Evolutionary conservation across 495 filamentous ascomycete genomes (phyloP), one percentile per base, ranked within the genome.

Genomic region (Penicillium dipodomyicola): DNA sequence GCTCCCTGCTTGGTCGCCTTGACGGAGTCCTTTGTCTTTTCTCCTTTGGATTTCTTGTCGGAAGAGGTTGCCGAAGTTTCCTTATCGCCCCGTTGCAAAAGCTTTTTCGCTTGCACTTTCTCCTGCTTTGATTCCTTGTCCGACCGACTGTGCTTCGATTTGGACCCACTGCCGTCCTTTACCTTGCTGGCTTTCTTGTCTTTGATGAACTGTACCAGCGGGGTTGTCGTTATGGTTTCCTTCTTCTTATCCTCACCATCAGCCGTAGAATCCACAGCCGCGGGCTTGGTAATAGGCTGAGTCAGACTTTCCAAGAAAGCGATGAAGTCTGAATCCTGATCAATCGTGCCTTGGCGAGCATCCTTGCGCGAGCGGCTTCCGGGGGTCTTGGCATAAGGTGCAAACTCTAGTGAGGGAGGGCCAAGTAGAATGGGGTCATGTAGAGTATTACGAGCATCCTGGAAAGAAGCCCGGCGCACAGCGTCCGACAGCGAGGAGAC

Each of bases 261-360:
- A 7, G 70, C 65, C 0, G 75, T 70, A 35, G 52, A 45, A 33
- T 87, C 86, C 3, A 82, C 74, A 8, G 74, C 48, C 0, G 68
- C 43, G 4, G 82, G 70, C 57, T 82, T 86, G 7, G 77, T 72
- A 29, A 88, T 82, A 0, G 91, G 91, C 49, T 89, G 87, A 3
- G 92, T 94, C 9, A 96, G 80, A 47, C 83, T 86, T 69, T 95
- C 89, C 7, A 98, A 82, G 65, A 97, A 98, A 20, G 82, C 82
- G 72, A 96, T 95, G 60, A 97, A 97, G 54, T 97, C 94, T 0
- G 87, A 84, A 67, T 98, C 94, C 63, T 93, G 91, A 61, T 98
- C 94, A 56, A 98, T 97, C 5, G 90, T 95, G 42, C 95, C 94
- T 68, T 96, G 90, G 4, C 93, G 86, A 56, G 82, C 82, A 78